Conservation (phyloP, 2,329 filamentous ascomycete species). For the Ceratocystis huliohia region DNA sequence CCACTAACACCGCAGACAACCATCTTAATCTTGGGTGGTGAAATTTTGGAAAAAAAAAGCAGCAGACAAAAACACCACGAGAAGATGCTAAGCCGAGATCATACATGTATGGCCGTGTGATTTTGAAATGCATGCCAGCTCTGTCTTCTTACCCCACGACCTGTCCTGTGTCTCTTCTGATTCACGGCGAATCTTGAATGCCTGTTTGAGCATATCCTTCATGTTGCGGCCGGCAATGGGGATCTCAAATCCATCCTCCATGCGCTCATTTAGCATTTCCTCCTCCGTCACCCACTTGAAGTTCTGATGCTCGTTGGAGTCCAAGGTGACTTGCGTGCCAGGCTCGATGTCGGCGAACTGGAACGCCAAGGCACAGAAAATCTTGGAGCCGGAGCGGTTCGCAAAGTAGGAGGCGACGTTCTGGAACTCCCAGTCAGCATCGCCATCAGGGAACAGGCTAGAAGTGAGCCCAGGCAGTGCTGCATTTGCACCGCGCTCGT, state of each 20-base stretch:
- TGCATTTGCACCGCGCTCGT: constrained; percentile 20
- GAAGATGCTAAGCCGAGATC: neutral
- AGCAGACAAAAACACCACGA: neutral
- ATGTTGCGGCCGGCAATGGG: constrained; percentile 25
- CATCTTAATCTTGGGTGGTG: too few species aligned
- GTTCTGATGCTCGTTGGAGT: constrained; percentile 33
- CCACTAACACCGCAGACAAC: too few species aligned
- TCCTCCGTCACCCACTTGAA: constrained; percentile 32
- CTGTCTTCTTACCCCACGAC: neutral
- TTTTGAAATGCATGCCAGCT: neutral
- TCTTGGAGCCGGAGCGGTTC: constrained; percentile 27
- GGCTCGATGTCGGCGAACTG: constrained; percentile 28
- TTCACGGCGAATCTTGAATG: constrained; percentile 18
- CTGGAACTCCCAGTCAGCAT: constrained; percentile 12
- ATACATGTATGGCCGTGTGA: neutral
- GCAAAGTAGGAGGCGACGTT: constrained; percentile 25
- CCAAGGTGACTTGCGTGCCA: constrained; percentile 26
- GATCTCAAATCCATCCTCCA: constrained; percentile 26
- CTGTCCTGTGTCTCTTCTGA: constrained; percentile 14
- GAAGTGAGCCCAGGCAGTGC: constrained; percentile 10
- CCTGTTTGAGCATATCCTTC: constrained; percentile 20
- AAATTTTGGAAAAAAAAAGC: too few species aligned
- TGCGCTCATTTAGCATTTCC: constrained; percentile 27
- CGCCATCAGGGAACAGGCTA: constrained; percentile 6
- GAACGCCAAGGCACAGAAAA: constrained; percentile 29